Evolutionary conservation across 2,329 filamentous ascomycete species (phyloP).

Genomic region (Mycosphaerella sp.): DNA sequence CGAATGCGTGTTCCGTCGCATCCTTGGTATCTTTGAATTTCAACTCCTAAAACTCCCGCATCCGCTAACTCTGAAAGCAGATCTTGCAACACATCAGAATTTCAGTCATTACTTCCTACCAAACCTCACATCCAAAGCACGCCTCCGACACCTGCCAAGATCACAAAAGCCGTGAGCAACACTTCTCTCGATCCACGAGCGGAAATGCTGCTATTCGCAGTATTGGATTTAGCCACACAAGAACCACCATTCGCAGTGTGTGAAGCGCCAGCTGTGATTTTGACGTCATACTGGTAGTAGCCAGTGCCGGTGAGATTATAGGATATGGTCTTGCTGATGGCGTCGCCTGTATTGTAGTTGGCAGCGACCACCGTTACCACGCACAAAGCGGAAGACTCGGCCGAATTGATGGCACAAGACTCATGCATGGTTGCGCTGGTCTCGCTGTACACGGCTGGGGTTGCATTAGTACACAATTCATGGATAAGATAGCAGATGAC

Average conservation of each 20-base stretch:
- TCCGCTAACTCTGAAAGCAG: background rate
- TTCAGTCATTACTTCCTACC: background rate
- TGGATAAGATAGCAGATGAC: too few species aligned
- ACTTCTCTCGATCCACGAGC: background rate
- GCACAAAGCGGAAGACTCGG: slow-evolving; percentile 17
- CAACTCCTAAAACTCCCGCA: background rate
- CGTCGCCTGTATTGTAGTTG: slow-evolving; percentile 11
- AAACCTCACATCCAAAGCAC: slow-evolving; percentile 2
- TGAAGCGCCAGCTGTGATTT: slow-evolving; percentile 18
- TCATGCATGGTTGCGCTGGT: slow-evolving; percentile 23
- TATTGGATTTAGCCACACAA: slow-evolving; percentile 14
- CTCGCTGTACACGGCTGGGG: slow-evolving; percentile 22
- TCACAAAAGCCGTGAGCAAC: background rate
- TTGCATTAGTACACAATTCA: background rate
- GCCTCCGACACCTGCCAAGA: background rate
- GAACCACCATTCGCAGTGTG: slow-evolving; percentile 17
- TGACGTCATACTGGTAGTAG: slow-evolving; percentile 22
- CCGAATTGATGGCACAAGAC: slow-evolving; percentile 18
- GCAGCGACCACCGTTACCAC: slow-evolving; percentile 17
- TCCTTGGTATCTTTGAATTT: background rate
- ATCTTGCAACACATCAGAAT: background rate
- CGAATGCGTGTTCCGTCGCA: background rate
- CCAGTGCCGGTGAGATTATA: slow-evolving; percentile 20
- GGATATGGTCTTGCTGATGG: slow-evolving; percentile 17
- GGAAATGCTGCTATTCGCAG: background rate